phyloP scores from a whole-genome alignment of 768 basidiomycete species.

The Amanita phalloides region DNA sequence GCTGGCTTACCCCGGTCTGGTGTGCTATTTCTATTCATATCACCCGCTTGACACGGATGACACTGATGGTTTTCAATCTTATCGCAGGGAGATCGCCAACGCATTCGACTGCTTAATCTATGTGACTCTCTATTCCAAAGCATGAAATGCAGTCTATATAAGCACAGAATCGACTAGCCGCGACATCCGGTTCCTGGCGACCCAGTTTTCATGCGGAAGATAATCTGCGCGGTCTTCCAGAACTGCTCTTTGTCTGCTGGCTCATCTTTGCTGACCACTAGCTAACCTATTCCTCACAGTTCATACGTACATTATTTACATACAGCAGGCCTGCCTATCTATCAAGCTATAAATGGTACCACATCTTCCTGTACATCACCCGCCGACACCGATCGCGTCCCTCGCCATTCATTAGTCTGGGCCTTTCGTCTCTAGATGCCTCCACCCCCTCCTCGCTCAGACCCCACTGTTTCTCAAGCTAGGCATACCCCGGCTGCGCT shows the following conservation, averaged over 20 bases:
- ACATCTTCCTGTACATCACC: neutral
- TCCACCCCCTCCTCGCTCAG: no score
- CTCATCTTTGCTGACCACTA: neutral
- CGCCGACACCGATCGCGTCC: neutral
- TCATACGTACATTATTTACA: neutral
- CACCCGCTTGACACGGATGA: neutral
- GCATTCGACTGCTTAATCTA: neutral
- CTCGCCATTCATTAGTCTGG: no score
- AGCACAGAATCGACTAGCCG: neutral
- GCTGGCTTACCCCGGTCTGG: neutral
- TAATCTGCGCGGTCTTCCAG: neutral
- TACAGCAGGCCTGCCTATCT: neutral
- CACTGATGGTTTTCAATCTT: neutral
- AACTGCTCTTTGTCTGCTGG: neutral
- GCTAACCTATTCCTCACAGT: neutral
- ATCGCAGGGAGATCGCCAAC: neutral
- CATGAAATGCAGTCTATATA: neutral
- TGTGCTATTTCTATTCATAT: neutral
- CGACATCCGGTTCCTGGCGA: neutral
- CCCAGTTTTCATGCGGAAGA: no score
- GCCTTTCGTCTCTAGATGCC: no score
- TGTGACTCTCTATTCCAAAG: neutral
- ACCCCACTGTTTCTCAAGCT: no score
- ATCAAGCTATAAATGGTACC: neutral
- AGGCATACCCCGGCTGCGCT: no score